Percentiles rank a stretch among this genome's conserved stretches.
Conservation (phyloP, 352 stramenopile genomes). For the Phytopythium delawarense region DNA sequence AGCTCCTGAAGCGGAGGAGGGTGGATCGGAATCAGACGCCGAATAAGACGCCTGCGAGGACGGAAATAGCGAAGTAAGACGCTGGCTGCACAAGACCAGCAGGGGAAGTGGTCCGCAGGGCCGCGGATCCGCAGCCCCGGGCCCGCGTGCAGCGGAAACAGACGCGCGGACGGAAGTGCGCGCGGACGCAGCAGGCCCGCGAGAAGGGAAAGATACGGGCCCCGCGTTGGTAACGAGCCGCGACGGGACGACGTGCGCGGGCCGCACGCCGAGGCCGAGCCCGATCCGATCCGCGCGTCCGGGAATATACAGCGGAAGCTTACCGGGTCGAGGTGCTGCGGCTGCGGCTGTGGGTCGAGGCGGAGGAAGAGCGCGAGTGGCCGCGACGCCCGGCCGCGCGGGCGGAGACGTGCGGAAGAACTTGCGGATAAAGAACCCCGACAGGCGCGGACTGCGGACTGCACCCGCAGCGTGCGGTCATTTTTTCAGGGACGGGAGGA, state of each 20-base stretch:
- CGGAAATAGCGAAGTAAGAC: conserved; percentile 4
- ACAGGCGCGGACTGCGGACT: not conserved
- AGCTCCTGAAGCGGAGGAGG: not conserved
- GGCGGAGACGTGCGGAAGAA: too few relatives aligned
- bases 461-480: too few relatives aligned
- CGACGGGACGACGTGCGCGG: not conserved
- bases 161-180: conserved; percentile 1
- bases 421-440: not conserved
- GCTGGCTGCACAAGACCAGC: not conserved
- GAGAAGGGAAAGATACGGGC: not conserved
- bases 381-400: too few relatives aligned
- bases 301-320: too few relatives aligned
- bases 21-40: not conserved
- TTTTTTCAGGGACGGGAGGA: not conserved
- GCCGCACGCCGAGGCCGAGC: too few relatives aligned
- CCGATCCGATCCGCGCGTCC: too few relatives aligned
- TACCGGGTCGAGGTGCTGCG: too few relatives aligned
- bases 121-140: not conserved
- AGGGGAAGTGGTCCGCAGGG: too few relatives aligned
- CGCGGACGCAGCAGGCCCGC: not conserved
- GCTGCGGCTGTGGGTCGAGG: too few relatives aligned
- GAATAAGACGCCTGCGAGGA: not conserved
- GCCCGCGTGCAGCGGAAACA: not conserved
- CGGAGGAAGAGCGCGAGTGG: too few relatives aligned
- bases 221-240: not conserved